Evolutionary conservation across 306 rosid genomes (phyloP).

Genomic region (Erythrophleum fordii): DNA sequence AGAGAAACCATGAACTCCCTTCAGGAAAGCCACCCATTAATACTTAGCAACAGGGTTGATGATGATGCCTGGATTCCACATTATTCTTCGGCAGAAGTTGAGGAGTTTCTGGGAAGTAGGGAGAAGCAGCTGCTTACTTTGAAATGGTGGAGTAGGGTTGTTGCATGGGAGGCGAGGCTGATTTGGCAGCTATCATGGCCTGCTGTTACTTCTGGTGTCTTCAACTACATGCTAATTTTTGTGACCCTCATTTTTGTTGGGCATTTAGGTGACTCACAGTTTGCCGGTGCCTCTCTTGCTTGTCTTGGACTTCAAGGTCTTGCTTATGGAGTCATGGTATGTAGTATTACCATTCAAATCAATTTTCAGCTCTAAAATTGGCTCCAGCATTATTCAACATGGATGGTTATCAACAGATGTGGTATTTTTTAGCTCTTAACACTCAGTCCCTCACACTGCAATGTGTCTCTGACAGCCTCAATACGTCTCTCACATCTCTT

Average conservation of each 20-base stretch:
- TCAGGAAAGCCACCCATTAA: background rate
- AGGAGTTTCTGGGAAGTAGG: background rate
- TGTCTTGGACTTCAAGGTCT: background rate
- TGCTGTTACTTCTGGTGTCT: background rate
- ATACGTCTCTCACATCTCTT: no score
- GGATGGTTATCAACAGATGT: no score
- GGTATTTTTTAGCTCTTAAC: no score
- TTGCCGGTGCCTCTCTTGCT: background rate
- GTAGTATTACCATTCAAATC: background rate
- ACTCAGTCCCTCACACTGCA: no score
- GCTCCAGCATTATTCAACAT: no score
- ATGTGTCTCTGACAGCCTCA: no score
- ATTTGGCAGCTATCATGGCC: background rate
- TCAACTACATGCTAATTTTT: background rate
- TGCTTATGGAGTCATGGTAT: background rate
- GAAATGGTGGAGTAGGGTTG: background rate
- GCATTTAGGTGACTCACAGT: background rate
- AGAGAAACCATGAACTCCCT: background rate
- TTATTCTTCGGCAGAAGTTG: background rate
- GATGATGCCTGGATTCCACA: background rate
- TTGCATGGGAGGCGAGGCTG: constrained; percentile 3
- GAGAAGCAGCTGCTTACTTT: background rate
- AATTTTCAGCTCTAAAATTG: background rate
- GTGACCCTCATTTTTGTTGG: background rate
- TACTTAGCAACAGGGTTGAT: background rate